Conservation (phyloP, 768 basidiomycete species). For the Cytidiella melzeri region DNA sequence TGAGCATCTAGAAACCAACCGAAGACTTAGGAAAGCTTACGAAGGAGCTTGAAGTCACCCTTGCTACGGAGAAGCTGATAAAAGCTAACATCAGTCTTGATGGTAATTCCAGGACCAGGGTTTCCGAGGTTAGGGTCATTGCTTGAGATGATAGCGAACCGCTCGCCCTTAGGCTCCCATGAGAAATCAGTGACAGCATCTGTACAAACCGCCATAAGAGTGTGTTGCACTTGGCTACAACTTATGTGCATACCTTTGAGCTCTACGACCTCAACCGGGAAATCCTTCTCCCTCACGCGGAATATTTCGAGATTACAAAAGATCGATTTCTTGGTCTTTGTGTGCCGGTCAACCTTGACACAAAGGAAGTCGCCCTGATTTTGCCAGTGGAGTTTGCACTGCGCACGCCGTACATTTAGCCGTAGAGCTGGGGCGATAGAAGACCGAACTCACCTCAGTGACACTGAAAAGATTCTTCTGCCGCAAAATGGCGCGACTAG, state of each 20-base stretch:
- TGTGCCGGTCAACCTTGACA: slow-evolving; percentile 98
- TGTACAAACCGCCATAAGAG: slow-evolving; percentile 24
- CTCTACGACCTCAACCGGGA: slow-evolving; percentile 95
- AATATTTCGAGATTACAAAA: slow-evolving; percentile 99
- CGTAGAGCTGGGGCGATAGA: neutral
- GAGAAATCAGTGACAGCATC: slow-evolving; percentile 95
- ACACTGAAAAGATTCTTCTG: slow-evolving; percentile 99
- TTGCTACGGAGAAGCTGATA: slow-evolving; percentile 90
- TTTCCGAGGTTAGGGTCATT: slow-evolving; percentile 91
- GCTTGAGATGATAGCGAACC: slow-evolving; percentile 93
- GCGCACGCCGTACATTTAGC: slow-evolving; percentile 3
- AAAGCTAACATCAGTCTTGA: slow-evolving; percentile 95
- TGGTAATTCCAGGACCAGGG: slow-evolving; percentile 83
- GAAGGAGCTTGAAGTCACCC: slow-evolving; percentile 89
- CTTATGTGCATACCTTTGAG: slow-evolving; percentile 64
- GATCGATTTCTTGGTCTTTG: slow-evolving; percentile 97
- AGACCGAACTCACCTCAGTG: slow-evolving; percentile 66
- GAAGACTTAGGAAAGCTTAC: slow-evolving; percentile 37
- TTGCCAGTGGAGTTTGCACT: slow-evolving; percentile 99
- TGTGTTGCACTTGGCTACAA: neutral
- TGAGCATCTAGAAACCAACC: neutral
- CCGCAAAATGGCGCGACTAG: slow-evolving; percentile 73
- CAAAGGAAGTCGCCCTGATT: slow-evolving; percentile 98
- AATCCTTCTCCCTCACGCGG: slow-evolving; percentile 95
- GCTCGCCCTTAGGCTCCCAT: slow-evolving; percentile 97